Evolutionary conservation across 768 basidiomycete genomes (phyloP).

Genomic region (Tricholoma sp.): DNA sequence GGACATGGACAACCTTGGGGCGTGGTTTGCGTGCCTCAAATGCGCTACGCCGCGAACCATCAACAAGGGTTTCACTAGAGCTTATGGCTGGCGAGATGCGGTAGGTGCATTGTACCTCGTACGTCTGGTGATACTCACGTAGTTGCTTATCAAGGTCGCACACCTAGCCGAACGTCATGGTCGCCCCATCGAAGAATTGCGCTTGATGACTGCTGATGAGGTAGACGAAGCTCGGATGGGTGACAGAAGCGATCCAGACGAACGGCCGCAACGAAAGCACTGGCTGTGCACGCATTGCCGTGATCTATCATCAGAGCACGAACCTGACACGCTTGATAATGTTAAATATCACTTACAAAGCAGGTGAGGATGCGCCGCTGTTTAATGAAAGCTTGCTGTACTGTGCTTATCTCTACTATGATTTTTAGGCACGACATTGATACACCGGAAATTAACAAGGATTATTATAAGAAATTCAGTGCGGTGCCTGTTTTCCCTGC

Average conservation of each 20-base stretch:
- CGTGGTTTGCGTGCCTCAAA: conserved; percentile 13
- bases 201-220: neutral
- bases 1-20: conserved; percentile 14
- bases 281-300: conserved; percentile 37
- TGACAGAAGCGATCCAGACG: neutral
- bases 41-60: conserved; percentile 3
- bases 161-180: conserved; percentile 1
- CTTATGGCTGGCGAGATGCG: conserved; percentile 16
- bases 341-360: conserved; percentile 27
- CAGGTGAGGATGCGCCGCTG: conserved; percentile 11
- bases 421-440: conserved; percentile 16
- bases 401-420: neutral
- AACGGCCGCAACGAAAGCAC: neutral
- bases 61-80: neutral
- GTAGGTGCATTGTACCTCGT: conserved; percentile 6
- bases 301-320: conserved; percentile 31
- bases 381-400: neutral
- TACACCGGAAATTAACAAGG: conserved; percentile 17
- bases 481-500: conserved; percentile 7
- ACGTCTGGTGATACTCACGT: neutral
- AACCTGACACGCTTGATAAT: conserved; percentile 19
- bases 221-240: neutral
- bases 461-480: conserved; percentile 24
- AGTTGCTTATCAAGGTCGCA: conserved; percentile 1
- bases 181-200: neutral